phyloP scores from a whole-genome alignment of 768 basidiomycete species.

The Obba rivulosa region DNA sequence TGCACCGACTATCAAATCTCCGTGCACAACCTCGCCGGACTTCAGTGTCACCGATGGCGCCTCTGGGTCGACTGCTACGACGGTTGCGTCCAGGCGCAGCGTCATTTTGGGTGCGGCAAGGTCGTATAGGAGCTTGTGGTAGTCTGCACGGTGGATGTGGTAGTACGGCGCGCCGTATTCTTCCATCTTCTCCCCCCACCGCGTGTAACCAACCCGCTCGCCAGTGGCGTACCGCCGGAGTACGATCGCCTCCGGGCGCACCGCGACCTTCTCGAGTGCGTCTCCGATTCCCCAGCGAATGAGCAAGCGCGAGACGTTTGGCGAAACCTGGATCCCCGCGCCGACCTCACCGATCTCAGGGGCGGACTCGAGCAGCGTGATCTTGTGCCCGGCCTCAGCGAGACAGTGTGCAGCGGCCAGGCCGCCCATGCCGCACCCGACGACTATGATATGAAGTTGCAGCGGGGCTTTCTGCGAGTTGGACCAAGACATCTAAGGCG shows the following conservation, averaged over 20 bases:
- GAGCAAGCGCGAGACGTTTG: slow-evolving; percentile 34
- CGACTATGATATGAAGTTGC: slow-evolving; percentile 32
- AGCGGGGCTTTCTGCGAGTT: slow-evolving; percentile 23
- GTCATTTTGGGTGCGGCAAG: slow-evolving; percentile 26
- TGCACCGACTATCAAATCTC: slow-evolving; percentile 34
- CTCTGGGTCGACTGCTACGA: slow-evolving; percentile 27
- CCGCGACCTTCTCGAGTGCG: slow-evolving; percentile 25
- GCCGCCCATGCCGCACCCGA: slow-evolving; percentile 38
- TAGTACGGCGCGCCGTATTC: slow-evolving; percentile 36
- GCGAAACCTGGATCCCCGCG: slow-evolving; percentile 38
- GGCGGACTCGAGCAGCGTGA: slow-evolving; percentile 35
- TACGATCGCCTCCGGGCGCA: slow-evolving; percentile 33
- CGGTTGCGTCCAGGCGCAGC: slow-evolving; percentile 28
- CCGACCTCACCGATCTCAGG: slow-evolving; percentile 35
- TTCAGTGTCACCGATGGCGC: slow-evolving; percentile 29
- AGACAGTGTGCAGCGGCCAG: slow-evolving; percentile 35
- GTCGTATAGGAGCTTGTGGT: slow-evolving; percentile 34
- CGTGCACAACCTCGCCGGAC: slow-evolving; percentile 30
- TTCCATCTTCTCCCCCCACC: slow-evolving; percentile 27
- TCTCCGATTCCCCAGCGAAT: slow-evolving; percentile 33
- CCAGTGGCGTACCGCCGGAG: slow-evolving; percentile 33
- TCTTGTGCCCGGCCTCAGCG: slow-evolving; percentile 33
- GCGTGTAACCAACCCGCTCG: slow-evolving; percentile 32
- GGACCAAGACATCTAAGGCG: not conserved
- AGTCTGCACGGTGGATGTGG: slow-evolving; percentile 39